A percentile compares a stretch with the other conserved stretches of the same genome.
Conservation (phyloP, 2,329 filamentous ascomycete species). For the Orbilia brochopaga region DNA sequence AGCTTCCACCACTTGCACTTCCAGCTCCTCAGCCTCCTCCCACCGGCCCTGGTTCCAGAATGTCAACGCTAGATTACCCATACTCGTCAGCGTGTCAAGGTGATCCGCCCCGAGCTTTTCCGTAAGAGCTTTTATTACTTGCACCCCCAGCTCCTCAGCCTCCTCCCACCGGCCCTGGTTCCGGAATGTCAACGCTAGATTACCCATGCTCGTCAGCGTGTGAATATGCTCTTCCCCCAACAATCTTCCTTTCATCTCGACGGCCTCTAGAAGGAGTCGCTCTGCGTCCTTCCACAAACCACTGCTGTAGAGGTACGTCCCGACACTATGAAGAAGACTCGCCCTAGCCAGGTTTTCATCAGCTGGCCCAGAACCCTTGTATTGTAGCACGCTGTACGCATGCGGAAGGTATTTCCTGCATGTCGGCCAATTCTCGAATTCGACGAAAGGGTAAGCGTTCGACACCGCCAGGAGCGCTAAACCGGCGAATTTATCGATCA, state of each 20-base stretch:
- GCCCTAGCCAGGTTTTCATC: background rate
- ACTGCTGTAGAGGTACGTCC: background rate
- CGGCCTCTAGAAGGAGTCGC: background rate
- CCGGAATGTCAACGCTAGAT: background rate
- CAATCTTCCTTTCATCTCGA: background rate
- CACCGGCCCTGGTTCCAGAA: constrained; percentile 22
- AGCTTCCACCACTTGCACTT: constrained; percentile 14
- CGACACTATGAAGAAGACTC: background rate
- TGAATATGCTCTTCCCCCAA: background rate
- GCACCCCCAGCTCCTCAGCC: constrained; percentile 12
- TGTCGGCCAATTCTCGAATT: background rate
- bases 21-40: constrained; percentile 30
- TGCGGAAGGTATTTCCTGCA: constrained; percentile 30
- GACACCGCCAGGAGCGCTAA: constrained; percentile 24
- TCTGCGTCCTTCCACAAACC: background rate
- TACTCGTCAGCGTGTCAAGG: constrained; percentile 13
- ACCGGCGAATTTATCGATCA: constrained; percentile 22
- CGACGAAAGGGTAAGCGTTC: constrained; percentile 1
- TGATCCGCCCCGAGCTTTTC: constrained; percentile 25
- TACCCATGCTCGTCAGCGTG: constrained; percentile 10
- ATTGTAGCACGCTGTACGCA: constrained; percentile 43
- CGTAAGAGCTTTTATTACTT: constrained; percentile 10
- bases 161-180: constrained; percentile 1
- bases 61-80: constrained; percentile 6
- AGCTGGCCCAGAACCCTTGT: constrained; percentile 31